Evolutionary conservation across 108 stramenopile species (phyloP), one percentile per base, ranked within the genome.

Genomic region (Hondaea fermentalgiana): DNA sequence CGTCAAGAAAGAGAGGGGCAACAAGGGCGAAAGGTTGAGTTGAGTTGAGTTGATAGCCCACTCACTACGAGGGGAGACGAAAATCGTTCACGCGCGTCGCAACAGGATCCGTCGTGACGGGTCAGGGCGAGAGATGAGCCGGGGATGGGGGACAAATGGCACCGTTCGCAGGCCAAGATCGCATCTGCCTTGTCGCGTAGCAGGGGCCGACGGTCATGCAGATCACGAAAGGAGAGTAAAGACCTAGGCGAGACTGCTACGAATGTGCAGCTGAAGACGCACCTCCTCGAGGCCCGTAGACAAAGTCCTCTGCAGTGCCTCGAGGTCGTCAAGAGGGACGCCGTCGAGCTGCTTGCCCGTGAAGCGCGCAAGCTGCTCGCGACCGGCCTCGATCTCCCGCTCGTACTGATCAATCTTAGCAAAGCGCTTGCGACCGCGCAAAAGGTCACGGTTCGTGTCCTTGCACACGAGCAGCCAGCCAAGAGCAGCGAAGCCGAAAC

Each of bases 341-440:
- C 19, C 76, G 51, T 83, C 76, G 19, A 83, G 51, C 45, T 53
- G 76, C 51, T 83, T 83, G 76, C 76, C 76, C n/a, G 49, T 83
- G 25, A 28, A 53, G 10, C 28, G 76, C 10, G 45, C n/a, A 3
- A 83, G 51, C 51, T 53, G 19, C 76, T 53, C 51, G 28, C 51
- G 45, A 12, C 76, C 51, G 23, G 76, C 76, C 51, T 83, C 76
- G 51, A 83, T 47, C 49, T 83, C 76, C 10, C 6, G 49, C 51
- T 83, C 76, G 28, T 53, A 83, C 51, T 53, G n/a, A 12, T 83
- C 76, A 23, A 83, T 47, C 49, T 53, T 21, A 35, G 45, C 51
- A 35, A 83, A 83, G 45, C 76, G 76, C 4, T 83, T 47, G 45
- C 76, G 76, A 6, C 76, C 76, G 12, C 76, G 76, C n/a, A 83